Evolutionary conservation across 805 yeast species (phyloP).

Genomic region (Wickerhamomyces rabaulensis): DNA sequence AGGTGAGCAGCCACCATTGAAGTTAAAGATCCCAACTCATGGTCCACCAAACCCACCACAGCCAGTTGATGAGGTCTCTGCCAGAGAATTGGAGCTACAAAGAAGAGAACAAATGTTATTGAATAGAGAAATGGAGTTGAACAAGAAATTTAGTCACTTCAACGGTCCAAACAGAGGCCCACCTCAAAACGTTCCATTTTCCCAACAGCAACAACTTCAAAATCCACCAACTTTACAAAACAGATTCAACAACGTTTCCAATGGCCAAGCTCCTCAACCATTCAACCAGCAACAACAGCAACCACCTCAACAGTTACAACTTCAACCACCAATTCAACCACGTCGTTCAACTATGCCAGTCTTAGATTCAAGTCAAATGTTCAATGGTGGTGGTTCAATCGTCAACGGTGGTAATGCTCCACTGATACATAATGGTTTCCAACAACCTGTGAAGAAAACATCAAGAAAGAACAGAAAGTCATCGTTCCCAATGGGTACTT

Average conservation of each 20-base stretch:
- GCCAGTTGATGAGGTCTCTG: slow-evolving; percentile 9
- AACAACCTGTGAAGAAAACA: slow-evolving; percentile 26
- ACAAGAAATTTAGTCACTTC: slow-evolving; percentile 16
- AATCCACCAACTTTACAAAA: slow-evolving; percentile 1
- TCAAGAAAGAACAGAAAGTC: slow-evolving; percentile 42
- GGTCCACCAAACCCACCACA: slow-evolving; percentile 17
- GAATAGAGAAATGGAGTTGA: slow-evolving; percentile 22
- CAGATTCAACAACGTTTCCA: background rate
- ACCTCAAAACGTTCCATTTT: background rate
- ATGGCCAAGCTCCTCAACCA: background rate
- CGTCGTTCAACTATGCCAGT: slow-evolving; percentile 22
- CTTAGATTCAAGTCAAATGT: slow-evolving; percentile 10
- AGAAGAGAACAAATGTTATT: slow-evolving; percentile 20
- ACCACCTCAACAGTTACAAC: slow-evolving; percentile 1
- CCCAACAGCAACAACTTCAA: slow-evolving; percentile 10
- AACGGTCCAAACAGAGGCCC: slow-evolving; percentile 8
- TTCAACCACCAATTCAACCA: background rate
- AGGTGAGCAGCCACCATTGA: background rate
- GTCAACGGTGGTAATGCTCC: slow-evolving; percentile 7
- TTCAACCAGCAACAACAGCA: slow-evolving; percentile 1
- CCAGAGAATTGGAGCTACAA: slow-evolving; percentile 24
- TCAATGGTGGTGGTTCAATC: slow-evolving; percentile 7
- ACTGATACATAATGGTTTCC: slow-evolving; percentile 6
- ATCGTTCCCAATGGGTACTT: slow-evolving; percentile 22
- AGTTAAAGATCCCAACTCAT: background rate